These are phyloP conservation scores for Chaetomiaceae sp. DNA, from an alignment of 2,329 filamentous ascomycete genomes.

Conservation along the genomic window DNA sequence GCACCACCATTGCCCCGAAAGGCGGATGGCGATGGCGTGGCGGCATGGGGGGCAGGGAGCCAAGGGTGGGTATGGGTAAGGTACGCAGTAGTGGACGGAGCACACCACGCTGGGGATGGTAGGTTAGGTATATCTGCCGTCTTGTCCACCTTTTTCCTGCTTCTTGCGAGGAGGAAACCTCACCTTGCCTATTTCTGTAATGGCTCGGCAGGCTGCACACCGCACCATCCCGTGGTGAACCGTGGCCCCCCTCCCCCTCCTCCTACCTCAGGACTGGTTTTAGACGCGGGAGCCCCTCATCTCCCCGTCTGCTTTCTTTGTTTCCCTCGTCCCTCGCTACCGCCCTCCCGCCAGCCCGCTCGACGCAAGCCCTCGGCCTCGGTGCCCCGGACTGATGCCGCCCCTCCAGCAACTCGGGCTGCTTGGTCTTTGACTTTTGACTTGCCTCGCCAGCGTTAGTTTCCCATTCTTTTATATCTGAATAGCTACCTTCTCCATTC, in stretches of 20 bases:
- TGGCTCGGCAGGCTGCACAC: conserved; percentile 17
- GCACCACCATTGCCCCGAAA: neutral
- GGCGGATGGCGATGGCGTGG: neutral
- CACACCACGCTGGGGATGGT: no score
- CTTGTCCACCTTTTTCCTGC: conserved; percentile 5
- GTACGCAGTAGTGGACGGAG: conserved; percentile 13
- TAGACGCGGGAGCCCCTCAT: conserved; percentile 16
- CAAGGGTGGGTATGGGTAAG: neutral
- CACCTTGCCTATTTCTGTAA: conserved; percentile 2
- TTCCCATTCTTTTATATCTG: conserved; percentile 1
- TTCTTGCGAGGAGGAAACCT: conserved; percentile 8
- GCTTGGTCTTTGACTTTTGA: conserved; percentile 14
- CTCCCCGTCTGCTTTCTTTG: conserved; percentile 12
- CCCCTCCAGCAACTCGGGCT: conserved; percentile 11
- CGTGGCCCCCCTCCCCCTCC: conserved; percentile 10
- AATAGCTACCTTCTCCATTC: neutral
- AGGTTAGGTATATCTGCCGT: conserved; percentile 22
- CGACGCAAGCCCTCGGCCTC: conserved; percentile 2
- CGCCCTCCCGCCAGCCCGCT: neutral
- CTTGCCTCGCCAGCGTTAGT: conserved; percentile 14
- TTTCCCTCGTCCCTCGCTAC: conserved; percentile 11
- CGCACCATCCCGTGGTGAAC: conserved; percentile 15
- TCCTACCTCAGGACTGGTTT: conserved; percentile 6
- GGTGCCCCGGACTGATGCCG: conserved; percentile 17
- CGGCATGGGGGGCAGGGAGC: no score